Evolutionary conservation across 1,139 yeast genomes (phyloP).

Genomic region (Geotrichum candidum): DNA sequence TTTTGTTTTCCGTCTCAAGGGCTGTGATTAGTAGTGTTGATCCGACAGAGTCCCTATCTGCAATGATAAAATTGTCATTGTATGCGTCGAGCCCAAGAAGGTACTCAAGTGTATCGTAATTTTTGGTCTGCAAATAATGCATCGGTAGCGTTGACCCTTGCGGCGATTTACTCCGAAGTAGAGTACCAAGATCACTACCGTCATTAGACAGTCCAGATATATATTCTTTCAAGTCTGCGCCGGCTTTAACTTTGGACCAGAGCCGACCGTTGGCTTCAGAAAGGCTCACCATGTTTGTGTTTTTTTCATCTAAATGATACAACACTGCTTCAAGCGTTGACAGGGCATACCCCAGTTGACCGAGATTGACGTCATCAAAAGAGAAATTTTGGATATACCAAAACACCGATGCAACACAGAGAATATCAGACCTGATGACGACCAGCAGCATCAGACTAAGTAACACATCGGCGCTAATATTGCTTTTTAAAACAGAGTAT

Average conservation of each 20-base stretch:
- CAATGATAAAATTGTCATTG: conserved; percentile 59
- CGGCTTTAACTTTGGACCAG: conserved; percentile 44
- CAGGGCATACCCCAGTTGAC: conserved; percentile 54
- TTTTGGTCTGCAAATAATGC: conserved; percentile 26
- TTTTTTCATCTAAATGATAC: conserved; percentile 49
- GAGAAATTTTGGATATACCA: conserved; percentile 60
- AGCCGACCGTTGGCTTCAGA: conserved; percentile 49
- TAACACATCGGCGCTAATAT: conserved; percentile 75
- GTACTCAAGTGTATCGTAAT: conserved; percentile 38
- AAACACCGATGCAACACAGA: conserved; percentile 57
- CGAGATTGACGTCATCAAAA: conserved; percentile 43
- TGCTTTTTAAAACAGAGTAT: conserved; percentile 21
- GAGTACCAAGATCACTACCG: conserved; percentile 38
- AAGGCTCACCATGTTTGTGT: conserved; percentile 38
- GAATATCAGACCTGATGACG: conserved; percentile 56
- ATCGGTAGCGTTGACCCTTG: conserved; percentile 60
- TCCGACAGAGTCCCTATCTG: conserved; percentile 52
- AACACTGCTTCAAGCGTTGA: conserved; percentile 83
- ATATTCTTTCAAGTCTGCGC: conserved; percentile 1
- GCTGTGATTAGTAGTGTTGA: conserved; percentile 58
- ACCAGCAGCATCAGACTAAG: conserved; percentile 69
- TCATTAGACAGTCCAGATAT: conserved; percentile 13
- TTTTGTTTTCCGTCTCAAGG: conserved; percentile 48
- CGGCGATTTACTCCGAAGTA: conserved; percentile 47
- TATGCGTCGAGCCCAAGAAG: conserved; percentile 47